phyloP scores from a whole-genome alignment of 345 rosid species.

The Rhodomyrtus tomentosa region DNA sequence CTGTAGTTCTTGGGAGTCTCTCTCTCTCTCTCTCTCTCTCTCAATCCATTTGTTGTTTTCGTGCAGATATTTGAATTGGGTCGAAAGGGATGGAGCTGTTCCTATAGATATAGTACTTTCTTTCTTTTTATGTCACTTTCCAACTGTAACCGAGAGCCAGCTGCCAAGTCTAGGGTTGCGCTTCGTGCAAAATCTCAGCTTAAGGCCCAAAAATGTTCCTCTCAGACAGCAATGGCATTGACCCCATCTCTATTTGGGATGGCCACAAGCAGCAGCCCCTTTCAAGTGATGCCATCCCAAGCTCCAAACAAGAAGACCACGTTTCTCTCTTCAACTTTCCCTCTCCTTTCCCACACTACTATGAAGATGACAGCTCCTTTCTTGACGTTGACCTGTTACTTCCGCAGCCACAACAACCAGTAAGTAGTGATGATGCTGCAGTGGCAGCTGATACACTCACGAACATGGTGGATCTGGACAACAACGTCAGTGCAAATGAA shows the following conservation, averaged over 20 bases:
- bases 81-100: background rate
- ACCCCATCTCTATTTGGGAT: background rate
- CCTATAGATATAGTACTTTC: background rate
- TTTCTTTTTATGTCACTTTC: background rate
- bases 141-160: background rate
- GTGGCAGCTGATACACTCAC: background rate
- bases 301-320: conserved; percentile 18
- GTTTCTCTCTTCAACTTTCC: conserved; percentile 19
- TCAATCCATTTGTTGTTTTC: background rate
- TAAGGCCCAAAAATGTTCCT: conserved; percentile 24
- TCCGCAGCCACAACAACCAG: background rate
- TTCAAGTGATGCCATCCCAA: conserved; percentile 9
- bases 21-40: background rate
- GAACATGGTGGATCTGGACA: background rate
- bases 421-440: background rate
- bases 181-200: background rate
- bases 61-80: background rate
- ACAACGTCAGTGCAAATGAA: background rate
- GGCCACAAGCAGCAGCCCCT: conserved; percentile 2
- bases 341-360: conserved; percentile 29
- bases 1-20: background rate
- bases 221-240: conserved; percentile 14
- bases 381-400: conserved; percentile 4
- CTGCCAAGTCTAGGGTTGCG: background rate
- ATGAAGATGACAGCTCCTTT: conserved; percentile 8